Evolutionary conservation across 768 basidiomycete species (phyloP), one percentile per base, ranked within the genome.

Genomic region (Polyporus arcularius): DNA sequence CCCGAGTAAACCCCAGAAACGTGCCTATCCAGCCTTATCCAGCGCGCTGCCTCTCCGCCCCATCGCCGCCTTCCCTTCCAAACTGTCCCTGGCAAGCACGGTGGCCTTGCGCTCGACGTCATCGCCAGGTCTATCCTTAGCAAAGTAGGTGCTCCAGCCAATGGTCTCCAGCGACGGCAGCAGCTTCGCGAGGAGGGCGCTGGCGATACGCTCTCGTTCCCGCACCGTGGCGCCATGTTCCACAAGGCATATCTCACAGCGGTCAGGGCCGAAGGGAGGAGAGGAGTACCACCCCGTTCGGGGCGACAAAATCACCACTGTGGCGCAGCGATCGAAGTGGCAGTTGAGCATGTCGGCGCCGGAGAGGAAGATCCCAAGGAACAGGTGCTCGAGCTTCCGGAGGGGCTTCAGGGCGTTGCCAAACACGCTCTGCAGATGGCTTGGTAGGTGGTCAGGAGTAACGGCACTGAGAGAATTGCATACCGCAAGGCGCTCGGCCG

Each of bases 301-400:
- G 30, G 53, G 55, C 9, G 57, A 60, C 2, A 45, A 26, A 40
- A 56, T 63, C 16, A 39, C 42, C 15, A 43, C 18, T 12, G 61
- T 15, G 3, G 55, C 51, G 41, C 46, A 60, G 43, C 70, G 65
- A 18, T 67, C 69, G 53, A 82, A 70, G 62, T 86, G 85, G 4
- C 73, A 55, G 56, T 80, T 75, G 18, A 87, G 69, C 57, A 86
- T 70, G 42, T 73, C 73, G 30, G 82, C 79, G 53, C 81, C 77
- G 0, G 87, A 89, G 18, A 90, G 80, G 67, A 84, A 85, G 49
- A 89, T 74, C 0, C 88, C 88, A 21, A 90, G 73, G 64, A 82
- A 81, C 15, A 90, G 76, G 58, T 80, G 71, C 15, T 74, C 70
- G 10, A 89, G 76, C 11, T 75, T 74, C 49, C 67, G 72, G 11